These are phyloP conservation scores for Cicer yamashitae DNA, from an alignment of 306 rosid genomes.

Conservation along the genomic window DNA sequence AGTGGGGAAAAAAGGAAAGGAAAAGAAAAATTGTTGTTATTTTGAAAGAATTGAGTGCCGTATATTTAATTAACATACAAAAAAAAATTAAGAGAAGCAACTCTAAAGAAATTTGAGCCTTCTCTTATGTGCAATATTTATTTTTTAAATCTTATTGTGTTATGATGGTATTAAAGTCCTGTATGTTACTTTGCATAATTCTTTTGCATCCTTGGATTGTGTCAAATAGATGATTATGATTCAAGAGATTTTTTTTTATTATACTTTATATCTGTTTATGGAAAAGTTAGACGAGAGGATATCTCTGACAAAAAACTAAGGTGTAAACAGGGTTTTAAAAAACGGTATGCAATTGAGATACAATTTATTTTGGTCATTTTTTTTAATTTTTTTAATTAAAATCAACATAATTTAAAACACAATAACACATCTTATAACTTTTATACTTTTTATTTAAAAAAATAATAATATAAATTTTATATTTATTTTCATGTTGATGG, in stretches of 20 bases:
- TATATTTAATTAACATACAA: neutral
- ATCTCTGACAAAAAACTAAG: no score
- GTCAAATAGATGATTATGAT: neutral
- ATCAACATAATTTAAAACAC: no score
- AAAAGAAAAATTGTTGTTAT: neutral
- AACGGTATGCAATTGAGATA: no score
- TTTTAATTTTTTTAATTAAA: no score
- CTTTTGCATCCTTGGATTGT: conserved; percentile 1
- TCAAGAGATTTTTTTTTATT: neutral
- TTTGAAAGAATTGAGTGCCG: conserved; percentile 2
- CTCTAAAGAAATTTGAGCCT: conserved; percentile 1
- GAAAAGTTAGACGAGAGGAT: no score
- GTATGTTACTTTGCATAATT: conserved; percentile 11
- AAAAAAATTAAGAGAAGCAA: neutral
- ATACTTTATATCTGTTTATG: no score
- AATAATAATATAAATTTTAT: no score
- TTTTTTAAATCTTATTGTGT: neutral
- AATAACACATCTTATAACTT: no score
- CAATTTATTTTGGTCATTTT: no score
- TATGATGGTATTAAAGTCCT: neutral
- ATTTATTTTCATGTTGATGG: no score
- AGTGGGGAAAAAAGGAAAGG: neutral
- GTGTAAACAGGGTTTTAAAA: no score
- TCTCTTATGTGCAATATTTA: conserved; percentile 4
- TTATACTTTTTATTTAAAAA: no score